Evolutionary conservation across 768 basidiomycete species (phyloP).

Genomic region (Kwoniella dendrophila): DNA sequence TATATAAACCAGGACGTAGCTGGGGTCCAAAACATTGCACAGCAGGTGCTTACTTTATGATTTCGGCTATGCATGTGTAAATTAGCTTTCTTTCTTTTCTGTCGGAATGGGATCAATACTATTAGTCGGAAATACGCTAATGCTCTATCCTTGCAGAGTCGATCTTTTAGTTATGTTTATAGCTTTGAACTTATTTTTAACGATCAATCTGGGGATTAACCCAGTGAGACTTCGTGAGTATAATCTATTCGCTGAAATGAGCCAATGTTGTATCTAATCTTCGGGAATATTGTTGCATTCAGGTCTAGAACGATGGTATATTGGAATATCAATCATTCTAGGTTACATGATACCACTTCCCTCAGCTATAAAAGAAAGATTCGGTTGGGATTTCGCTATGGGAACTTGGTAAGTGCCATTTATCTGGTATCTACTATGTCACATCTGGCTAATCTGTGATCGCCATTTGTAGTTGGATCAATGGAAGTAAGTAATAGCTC

Average conservation of each 20-base stretch:
- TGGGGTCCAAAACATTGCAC: conserved; percentile 15
- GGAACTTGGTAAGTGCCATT: conserved; percentile 30
- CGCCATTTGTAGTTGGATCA: too few species aligned
- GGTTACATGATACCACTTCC: conserved; percentile 27
- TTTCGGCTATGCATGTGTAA: conserved; percentile 21
- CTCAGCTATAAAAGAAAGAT: conserved; percentile 27
- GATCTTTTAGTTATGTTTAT: conserved; percentile 36
- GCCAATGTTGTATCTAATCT: background rate
- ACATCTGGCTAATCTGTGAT: background rate
- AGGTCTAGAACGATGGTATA: conserved; percentile 39
- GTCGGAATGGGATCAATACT: too few species aligned
- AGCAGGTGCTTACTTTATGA: conserved; percentile 29
- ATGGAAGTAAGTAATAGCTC: conserved; percentile 4
- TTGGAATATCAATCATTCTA: conserved; percentile 27
- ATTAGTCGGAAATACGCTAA: background rate
- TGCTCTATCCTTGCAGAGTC: conserved; percentile 18
- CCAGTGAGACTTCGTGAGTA: conserved; percentile 14
- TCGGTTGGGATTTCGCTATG: conserved; percentile 26
- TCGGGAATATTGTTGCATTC: too few species aligned
- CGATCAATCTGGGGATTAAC: conserved; percentile 36
- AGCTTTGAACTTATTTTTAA: conserved; percentile 41
- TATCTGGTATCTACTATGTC: background rate
- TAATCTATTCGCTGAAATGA: background rate
- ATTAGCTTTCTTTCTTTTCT: background rate
- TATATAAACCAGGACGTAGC: background rate